Percentiles rank a stretch among this genome's conserved stretches.
Conservation (phyloP, 345 rosid genomes). For the Salix viminalis region DNA sequence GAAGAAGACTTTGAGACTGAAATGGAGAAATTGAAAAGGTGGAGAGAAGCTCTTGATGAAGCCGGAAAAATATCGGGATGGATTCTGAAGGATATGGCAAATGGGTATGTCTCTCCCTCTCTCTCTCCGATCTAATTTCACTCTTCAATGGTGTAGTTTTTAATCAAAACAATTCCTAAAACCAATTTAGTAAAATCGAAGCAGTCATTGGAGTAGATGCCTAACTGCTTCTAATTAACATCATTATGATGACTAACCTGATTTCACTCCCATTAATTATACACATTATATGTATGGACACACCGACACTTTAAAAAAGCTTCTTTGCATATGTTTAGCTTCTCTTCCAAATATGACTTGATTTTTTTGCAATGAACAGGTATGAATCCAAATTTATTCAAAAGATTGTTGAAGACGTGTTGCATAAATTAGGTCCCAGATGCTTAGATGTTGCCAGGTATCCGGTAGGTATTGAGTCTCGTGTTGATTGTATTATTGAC, state of each 20-base stretch:
- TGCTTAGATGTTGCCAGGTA: neutral
- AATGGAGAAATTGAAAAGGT: conserved; percentile 7
- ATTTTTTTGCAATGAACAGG: neutral
- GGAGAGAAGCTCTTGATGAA: conserved; percentile 15
- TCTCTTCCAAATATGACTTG: no score
- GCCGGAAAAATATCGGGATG: conserved; percentile 21
- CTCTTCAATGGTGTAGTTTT: no score
- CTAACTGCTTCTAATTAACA: no score
- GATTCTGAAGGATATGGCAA: neutral
- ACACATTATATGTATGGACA: no score
- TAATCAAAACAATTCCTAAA: no score
- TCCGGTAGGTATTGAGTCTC: neutral
- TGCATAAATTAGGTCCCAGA: neutral
- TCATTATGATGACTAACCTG: no score
- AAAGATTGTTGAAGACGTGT: neutral
- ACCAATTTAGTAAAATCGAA: no score
- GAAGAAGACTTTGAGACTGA: neutral
- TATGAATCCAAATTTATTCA: neutral
- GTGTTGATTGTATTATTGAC: neutral
- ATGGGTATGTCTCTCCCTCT: neutral
- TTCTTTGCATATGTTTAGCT: no score
- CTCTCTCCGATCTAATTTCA: no score
- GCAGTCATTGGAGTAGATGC: no score
- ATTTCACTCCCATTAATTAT: no score
- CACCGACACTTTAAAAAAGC: no score